A percentile compares a stretch with the other conserved stretches of the same genome.
These are phyloP conservation scores for Pseudomicrostroma phylloplanum DNA, from an alignment of 1,284 basidiomycete species.

Conservation along the genomic window DNA sequence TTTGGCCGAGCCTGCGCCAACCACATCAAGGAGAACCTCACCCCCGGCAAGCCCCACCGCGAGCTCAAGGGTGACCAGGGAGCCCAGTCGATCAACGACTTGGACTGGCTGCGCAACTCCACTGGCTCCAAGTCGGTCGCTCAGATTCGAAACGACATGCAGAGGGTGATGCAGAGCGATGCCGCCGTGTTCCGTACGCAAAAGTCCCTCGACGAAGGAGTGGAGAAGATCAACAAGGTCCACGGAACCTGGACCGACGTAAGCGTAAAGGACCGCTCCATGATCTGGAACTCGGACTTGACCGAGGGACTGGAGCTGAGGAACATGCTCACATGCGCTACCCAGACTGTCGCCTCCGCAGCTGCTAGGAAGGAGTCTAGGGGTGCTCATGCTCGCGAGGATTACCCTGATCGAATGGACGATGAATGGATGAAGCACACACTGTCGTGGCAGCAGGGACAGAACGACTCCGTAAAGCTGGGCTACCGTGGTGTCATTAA, in stretches of 20 bases:
- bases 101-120: conserved; percentile 75
- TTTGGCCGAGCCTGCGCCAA: conserved; percentile 97
- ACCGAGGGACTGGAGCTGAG: conserved; percentile 94
- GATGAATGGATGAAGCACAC: conserved; percentile 53
- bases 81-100: conserved; percentile 73
- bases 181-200: conserved; percentile 68
- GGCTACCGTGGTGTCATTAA: conserved; percentile 80
- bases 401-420: conserved; percentile 78
- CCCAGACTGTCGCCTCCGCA: conserved; percentile 91
- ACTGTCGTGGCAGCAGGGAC: conserved; percentile 35
- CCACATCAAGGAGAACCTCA: conserved; percentile 87
- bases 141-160: conserved; percentile 88
- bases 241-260: conserved; percentile 83
- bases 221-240: conserved; percentile 74
- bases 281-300: conserved; percentile 88
- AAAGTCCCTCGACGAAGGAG: conserved; percentile 82
- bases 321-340: conserved; percentile 88
- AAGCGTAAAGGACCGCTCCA: conserved; percentile 91
- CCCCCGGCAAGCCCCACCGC: conserved; percentile 86
- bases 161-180: conserved; percentile 88
- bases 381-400: conserved; percentile 95
- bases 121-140: conserved; percentile 78
- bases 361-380: conserved; percentile 94
- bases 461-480: conserved; percentile 72
- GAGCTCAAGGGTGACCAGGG: conserved; percentile 81